Evolutionary conservation across 2,329 filamentous ascomycete genomes (phyloP), one percentile per base, ranked within the genome.

Genomic region (Teratosphaeria epicoccoides): DNA sequence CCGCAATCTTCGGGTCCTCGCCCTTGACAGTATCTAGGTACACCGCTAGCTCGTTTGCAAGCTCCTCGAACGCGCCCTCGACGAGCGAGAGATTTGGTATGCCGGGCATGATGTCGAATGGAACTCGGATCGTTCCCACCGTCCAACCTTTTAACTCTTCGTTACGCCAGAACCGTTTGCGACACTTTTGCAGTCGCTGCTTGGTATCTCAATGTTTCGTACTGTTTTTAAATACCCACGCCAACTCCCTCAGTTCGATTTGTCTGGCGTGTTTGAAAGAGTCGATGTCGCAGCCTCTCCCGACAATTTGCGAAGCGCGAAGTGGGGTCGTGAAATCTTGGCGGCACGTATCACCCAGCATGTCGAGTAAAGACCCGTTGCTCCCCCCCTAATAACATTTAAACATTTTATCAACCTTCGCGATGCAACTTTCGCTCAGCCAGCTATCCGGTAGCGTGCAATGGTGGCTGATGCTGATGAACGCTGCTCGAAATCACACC

Each of bases 51-150:
- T 98, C 93, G 72, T 87, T 84, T 66, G 87, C 84, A 68, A 96
- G 84, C 76, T 97, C 93, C 70, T 89, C 83, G 71, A 96, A 95
- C 65, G 82, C 81, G 71, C 93, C 93, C 77, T 98, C 93, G 72
- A 98, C 82, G 63, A 84, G 75, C 63, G 83, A 77, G 65, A 80
- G 82, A 60, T 76, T 83, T 54, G 78, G 74, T 57, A 79, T 75
- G 62, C 74, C 78, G 58, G 80, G 77, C 80, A 83, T 83, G 61
- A 55, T 69, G 64, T 55, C 24, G 44, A 46, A 9, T 24, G 33
- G 20, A 17, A 5, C n/a, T 17, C 33, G 33, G 6, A 5, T 40
- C 33, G 33, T 17, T 40, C 9, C 4, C 14, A 17, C 33, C n/a
- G 33, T 7, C 33, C 33, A 17, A 20, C 9, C n/a, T 17, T 17